phyloP scores from a whole-genome alignment of 805 yeast species.

The Wickerhamomyces subpelliculosus region DNA sequence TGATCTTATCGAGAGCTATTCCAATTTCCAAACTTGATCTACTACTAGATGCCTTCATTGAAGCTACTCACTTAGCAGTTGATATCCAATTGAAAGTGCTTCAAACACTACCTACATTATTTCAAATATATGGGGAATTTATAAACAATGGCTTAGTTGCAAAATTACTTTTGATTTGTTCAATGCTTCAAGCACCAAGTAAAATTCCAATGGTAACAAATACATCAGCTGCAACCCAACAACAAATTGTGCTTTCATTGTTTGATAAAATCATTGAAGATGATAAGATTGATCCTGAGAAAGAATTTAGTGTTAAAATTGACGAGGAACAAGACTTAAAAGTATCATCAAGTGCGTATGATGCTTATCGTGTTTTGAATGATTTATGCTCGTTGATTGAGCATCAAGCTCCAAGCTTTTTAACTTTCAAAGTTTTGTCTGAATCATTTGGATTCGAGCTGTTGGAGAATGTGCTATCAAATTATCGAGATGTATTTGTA shows the following conservation, averaged over 20 bases:
- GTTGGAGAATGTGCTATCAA: constrained; percentile 68
- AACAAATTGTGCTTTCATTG: constrained; percentile 71
- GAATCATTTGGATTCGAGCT: constrained; percentile 74
- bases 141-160: constrained; percentile 51
- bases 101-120: constrained; percentile 73
- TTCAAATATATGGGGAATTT: constrained; percentile 51
- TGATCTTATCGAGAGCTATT: constrained; percentile 49
- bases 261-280: constrained; percentile 58
- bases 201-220: constrained; percentile 74
- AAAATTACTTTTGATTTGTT: constrained; percentile 59
- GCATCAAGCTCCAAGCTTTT: constrained; percentile 45
- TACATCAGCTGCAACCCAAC: constrained; percentile 90
- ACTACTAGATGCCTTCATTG: constrained; percentile 60
- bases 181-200: constrained; percentile 60
- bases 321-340: constrained; percentile 37
- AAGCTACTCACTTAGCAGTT: constrained; percentile 66
- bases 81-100: constrained; percentile 84
- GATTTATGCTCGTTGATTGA: constrained; percentile 70
- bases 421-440: constrained; percentile 46
- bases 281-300: constrained; percentile 22
- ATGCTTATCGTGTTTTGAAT: constrained; percentile 60
- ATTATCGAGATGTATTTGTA: constrained; percentile 51
- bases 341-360: constrained; percentile 51
- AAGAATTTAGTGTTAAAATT: constrained; percentile 30
- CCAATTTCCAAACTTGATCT: constrained; percentile 45